Base-by-base conservation (phyloP, 352 stramenopile genomes). In the Pythium sukuiense region DNA sequence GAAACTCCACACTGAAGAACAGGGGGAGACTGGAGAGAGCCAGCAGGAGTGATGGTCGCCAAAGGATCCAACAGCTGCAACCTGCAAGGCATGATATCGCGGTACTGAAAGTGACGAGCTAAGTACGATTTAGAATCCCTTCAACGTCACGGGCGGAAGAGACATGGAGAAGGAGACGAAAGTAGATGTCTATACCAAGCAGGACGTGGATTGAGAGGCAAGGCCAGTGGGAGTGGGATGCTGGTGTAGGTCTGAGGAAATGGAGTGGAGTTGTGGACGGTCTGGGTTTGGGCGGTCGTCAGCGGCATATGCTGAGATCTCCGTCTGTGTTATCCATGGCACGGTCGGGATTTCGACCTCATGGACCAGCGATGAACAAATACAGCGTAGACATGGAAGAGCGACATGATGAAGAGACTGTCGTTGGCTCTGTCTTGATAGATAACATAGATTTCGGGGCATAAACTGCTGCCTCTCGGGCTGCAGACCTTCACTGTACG, bases 41-140 rank as follows among this genome's bases (percentile, higher is more conserved):
- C 39, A 49, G 41, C n/a, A 58, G 39, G 64, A 71, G 64, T 71
- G 64, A 71, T 71, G 64, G 64, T 71, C 64, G 20, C 9, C 41
- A 46, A 70, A 65, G 63, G 56, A 65, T 65, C 63, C 55, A 64
- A 70, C n/a, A 58, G n/a, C 29, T 41, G 18, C 27, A 49, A 69
- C 55, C 55, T 63, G 45, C 45, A 58, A 61, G 32, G 12, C 32
- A 59, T 14, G 33, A 37, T 13, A 53, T 14, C 4, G 1, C 32
- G 0, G 30, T 57, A 68, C 45, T 41, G 61, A 6, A 45, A 0
- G 26, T 0, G 26, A 46, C 27, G 41, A 0, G n/a, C 18, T 54
- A 71, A 61, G 64, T 71, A 66, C 64, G 57, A 64, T 32, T 66
- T n/a, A 11, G n/a, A 43, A 37, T 33, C 20, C 24, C 52, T 61